Base-by-base conservation (phyloP, 1,284 basidiomycete genomes). In the Clitocybe nebularis region DNA sequence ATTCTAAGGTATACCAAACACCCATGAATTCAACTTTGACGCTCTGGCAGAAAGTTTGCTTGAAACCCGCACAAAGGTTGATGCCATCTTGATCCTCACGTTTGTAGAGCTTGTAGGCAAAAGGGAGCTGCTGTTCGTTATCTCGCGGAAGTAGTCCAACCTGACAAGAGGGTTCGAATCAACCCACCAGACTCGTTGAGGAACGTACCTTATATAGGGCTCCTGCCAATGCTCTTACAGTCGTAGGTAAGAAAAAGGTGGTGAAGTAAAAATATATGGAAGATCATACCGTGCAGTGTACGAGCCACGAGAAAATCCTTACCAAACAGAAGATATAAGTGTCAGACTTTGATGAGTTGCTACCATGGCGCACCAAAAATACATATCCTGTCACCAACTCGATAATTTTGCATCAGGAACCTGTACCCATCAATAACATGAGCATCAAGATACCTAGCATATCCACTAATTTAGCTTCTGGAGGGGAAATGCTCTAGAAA, bases 231-330 rank as follows among this genome's bases (percentile, higher is more conserved):
- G 84, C 83, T 26, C 85, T 66, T 36, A 3, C 23, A 38, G 29
- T 16, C 11, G 4, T 24, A 21, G 39, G 25, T 16, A n/a, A n/a
- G n/a, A n/a, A n/a, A n/a, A n/a, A n/a, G n/a, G n/a, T n/a, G n/a
- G n/a, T n/a, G n/a, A n/a, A n/a, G n/a, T n/a, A n/a, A n/a, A 24
- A 25, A 14, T 39, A n/a, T 10, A 19, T 7, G 3, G 6, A 40
- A 28, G 5, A 4, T 22, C 47, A 13, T 52, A 64, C 62, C 64
- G 71, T 21, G 85, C 86, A 3, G 82, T 87, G 52, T 88, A 89
- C 9, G 87, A 82, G 2, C 85, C 85, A 21, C 85, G 74, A 39
- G 82, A 86, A 54, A 89, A 89, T 0, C 84, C 81, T 81, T 43
- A 26, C 34, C n/a, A 17, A 26, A 8, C 10, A 26, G 20, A 16